Base-by-base conservation (phyloP, 768 basidiomycete genomes). In the Collybia mongolica region DNA sequence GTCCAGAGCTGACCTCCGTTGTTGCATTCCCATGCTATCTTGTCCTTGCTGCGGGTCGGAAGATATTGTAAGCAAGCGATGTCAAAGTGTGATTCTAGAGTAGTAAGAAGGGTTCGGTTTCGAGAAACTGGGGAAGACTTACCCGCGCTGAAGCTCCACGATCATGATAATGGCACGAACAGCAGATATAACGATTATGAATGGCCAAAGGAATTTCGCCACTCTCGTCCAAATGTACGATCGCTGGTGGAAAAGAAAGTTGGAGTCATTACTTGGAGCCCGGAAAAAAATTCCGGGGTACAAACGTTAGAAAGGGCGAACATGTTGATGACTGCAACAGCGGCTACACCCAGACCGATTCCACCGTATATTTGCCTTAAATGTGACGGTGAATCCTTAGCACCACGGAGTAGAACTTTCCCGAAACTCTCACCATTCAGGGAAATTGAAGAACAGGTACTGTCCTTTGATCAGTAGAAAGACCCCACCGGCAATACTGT, bases 111-210 rank as follows among this genome's bases (percentile, higher is more conserved):
- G 39, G 52, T 23, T 18, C n/a, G 20, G 36, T 32, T 29, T 28
- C 20, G 15, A 39, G n/a, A 49, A 50, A 36, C 28, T 18, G 24
- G 14, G 51, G 55, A 60, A 65, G 49, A 69, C 80, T 64, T 67
- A 85, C 84, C 81, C 82, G 64, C 84, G 77, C 62, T 85, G 75
- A 52, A 89, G 78, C 67, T 87, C 71, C 62, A 86, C 81, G 63
- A 88, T 84, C 82, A 88, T 88, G 53, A 86, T 61, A 61, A 84
- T 83, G 37, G 81, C 83, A 51, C 86, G 80, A 49, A 88, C 63
- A 22, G 79, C 80, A 60, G 71, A 75, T 52, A 84, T 77, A 65
- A 86, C 72, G 60, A 89, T 82, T 50, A 86, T 51, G 65, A 88
- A 83, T 2, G 85, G 84, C 87, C 86, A 89, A 29, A 84, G 55